phyloP scores from a whole-genome alignment of 768 basidiomycete species.

The Lentinula boryana region DNA sequence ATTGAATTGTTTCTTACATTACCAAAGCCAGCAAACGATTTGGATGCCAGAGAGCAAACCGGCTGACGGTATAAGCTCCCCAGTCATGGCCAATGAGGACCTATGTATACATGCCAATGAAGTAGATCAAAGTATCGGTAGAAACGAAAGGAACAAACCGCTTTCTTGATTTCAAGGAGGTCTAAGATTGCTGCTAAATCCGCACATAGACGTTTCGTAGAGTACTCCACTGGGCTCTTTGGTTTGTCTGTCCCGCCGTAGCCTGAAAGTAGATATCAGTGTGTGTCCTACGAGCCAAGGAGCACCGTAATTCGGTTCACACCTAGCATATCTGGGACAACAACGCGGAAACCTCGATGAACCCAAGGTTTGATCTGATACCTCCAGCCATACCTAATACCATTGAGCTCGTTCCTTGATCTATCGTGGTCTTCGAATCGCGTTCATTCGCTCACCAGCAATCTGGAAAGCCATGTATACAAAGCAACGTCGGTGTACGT shows the following conservation, averaged over 20 bases:
- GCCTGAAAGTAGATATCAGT: conserved; percentile 24
- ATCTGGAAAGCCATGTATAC: conserved; percentile 81
- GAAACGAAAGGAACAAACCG: conserved; percentile 33
- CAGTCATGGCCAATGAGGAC: conserved; percentile 79
- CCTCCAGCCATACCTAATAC: conserved; percentile 65
- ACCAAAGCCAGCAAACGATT: conserved; percentile 51
- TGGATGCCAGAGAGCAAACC: conserved; percentile 74
- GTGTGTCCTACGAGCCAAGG: conserved; percentile 19
- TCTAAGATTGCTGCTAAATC: conserved; percentile 68
- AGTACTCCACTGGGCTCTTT: conserved; percentile 44
- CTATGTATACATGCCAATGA: conserved; percentile 19
- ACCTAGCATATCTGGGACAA: conserved; percentile 49
- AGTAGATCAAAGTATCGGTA: neutral
- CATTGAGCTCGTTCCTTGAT: neutral
- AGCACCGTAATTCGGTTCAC: neutral
- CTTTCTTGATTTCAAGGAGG: conserved; percentile 40
- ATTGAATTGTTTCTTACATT: conserved; percentile 36
- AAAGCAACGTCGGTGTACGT: conserved; percentile 50
- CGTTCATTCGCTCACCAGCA: conserved; percentile 25
- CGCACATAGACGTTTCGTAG: conserved; percentile 49
- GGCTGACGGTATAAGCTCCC: conserved; percentile 58
- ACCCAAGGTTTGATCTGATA: conserved; percentile 71
- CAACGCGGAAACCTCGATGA: conserved; percentile 51
- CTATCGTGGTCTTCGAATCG: neutral
- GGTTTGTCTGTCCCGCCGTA: conserved; percentile 66